Percentiles rank a stretch among this genome's conserved stretches.
Evolutionary conservation across 2,329 filamentous ascomycete species (phyloP).

Genomic region (Paradendryphiella salina): DNA sequence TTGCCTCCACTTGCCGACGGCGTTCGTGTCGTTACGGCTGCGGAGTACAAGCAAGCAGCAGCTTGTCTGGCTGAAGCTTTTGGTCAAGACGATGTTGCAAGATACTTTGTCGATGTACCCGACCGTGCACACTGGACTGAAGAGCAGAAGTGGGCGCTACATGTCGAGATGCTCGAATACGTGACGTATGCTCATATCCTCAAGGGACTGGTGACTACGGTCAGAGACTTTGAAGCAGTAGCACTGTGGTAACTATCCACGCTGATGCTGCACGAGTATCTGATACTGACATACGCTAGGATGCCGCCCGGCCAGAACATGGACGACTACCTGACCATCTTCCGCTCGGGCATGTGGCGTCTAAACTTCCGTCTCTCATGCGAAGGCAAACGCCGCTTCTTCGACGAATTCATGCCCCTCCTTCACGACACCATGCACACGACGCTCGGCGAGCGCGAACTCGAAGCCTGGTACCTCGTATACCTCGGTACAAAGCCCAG

Average conservation of each 20-base stretch:
- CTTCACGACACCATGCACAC: slow-evolving; percentile 72
- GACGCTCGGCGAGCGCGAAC: slow-evolving; percentile 68
- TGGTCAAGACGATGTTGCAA: slow-evolving; percentile 70
- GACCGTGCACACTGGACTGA: slow-evolving; percentile 65
- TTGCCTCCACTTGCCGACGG: slow-evolving; percentile 47
- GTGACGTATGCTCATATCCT: slow-evolving; percentile 74
- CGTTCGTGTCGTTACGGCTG: slow-evolving; percentile 65
- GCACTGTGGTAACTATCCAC: slow-evolving; percentile 69
- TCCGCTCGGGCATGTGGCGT: slow-evolving; percentile 77
- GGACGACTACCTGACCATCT: slow-evolving; percentile 71
- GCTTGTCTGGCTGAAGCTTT: slow-evolving; percentile 76
- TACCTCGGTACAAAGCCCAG: slow-evolving; percentile 77
- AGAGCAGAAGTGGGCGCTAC: slow-evolving; percentile 74
- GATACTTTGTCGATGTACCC: slow-evolving; percentile 74
- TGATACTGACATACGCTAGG: slow-evolving; percentile 52
- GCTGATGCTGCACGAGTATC: neutral
- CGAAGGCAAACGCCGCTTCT: slow-evolving; percentile 75
- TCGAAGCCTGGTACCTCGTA: slow-evolving; percentile 77
- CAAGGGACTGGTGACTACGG: slow-evolving; percentile 72
- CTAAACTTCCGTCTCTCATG: slow-evolving; percentile 72
- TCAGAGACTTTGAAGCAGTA: slow-evolving; percentile 77
- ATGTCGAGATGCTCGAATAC: slow-evolving; percentile 77
- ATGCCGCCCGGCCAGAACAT: slow-evolving; percentile 74
- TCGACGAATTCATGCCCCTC: slow-evolving; percentile 73
- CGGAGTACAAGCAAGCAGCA: slow-evolving; percentile 72